Base-by-base conservation (phyloP, 371 early-diverging fungal genomes). In the Mortierella sp. region DNA sequence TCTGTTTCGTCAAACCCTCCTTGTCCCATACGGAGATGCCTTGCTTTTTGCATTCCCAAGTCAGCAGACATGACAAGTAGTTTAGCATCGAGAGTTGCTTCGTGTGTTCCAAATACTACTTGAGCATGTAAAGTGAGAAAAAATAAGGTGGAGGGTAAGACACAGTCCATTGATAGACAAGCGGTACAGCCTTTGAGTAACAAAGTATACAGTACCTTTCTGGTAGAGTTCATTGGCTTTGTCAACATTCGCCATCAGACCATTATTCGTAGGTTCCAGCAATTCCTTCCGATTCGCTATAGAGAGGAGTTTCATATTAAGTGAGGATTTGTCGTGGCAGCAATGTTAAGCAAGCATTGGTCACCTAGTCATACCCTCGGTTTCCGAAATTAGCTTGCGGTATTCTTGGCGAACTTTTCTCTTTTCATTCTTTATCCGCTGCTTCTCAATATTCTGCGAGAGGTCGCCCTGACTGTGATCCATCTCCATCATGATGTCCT, bases 51-150 rank as follows among this genome's bases (percentile, higher is more conserved):
- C 10, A 90, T 88, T 54, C 91, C 90, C 28, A 96, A 69, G 64
- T 93, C 94, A 0, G 96, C 92, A 0, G 94, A 88, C 29, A 90
- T 61, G 8, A 91, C 86, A 23, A 96, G 83, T 2, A 96, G 79
- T 32, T 87, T 85, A 10, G 96, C 91, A 86, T 97, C 98, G 51
- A 96, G 86, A 0, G 93, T 88, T 22, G 97, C 98, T 86, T 97
- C 98, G n/a, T 93, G 89, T 0, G 95, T 89, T 58, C 89, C 89
- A 29, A 78, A 83, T 12, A 94, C 95, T 91, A 71, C 57, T 17
- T 42, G 4, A 4, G 1, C 47, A 47, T 8, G n/a, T 17, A 47
- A 9, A 7, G 40, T 37, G 40, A 37, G 10, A 37, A 37, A 37
- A 13, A 37, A 9, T 1, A n/a, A 47, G 8, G 3, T n/a, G n/a